A percentile compares a stretch with the other conserved stretches of the same genome.
These are phyloP conservation scores for Lyophyllum semitale DNA, from an alignment of 768 basidiomycete genomes.

Conservation along the genomic window DNA sequence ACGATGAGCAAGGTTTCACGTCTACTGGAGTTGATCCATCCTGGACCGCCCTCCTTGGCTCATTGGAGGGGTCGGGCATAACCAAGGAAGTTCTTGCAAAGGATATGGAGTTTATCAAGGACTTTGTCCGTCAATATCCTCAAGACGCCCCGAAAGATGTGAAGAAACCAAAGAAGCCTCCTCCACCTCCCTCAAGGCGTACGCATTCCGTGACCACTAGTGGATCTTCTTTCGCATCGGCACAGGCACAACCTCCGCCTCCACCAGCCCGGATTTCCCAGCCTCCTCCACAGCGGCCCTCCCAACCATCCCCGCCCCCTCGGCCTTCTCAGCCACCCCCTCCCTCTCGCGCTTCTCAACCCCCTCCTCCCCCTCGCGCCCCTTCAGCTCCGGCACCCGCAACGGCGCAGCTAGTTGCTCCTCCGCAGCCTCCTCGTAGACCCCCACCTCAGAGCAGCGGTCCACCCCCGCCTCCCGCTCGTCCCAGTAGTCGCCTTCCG, in stretches of 20 bases:
- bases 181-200: constrained; percentile 54
- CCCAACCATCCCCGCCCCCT: constrained; percentile 31
- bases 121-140: constrained; percentile 65
- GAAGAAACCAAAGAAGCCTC: constrained; percentile 43
- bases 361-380: constrained; percentile 19
- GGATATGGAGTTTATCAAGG: constrained; percentile 88
- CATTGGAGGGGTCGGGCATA: constrained; percentile 68
- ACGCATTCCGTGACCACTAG: constrained; percentile 36
- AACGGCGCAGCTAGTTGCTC: constrained; percentile 19
- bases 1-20: constrained; percentile 82
- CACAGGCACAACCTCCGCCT: constrained; percentile 36
- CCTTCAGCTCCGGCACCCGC: constrained; percentile 16
- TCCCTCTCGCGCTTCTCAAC: constrained; percentile 15
- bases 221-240: constrained; percentile 34
- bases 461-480: constrained; percentile 21
- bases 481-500: constrained; percentile 9
- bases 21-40: constrained; percentile 87
- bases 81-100: constrained; percentile 66
- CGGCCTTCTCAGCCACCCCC: constrained; percentile 25
- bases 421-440: constrained; percentile 19
- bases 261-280: constrained; percentile 29
- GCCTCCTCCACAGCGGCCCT: constrained; percentile 23
- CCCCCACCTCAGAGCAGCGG: constrained; percentile 13
- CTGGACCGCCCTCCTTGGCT: constrained; percentile 75
- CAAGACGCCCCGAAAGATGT: constrained; percentile 38